Conservation (phyloP, 2,329 filamentous ascomycete genomes). For the Plectosphaerella cucumerina region DNA sequence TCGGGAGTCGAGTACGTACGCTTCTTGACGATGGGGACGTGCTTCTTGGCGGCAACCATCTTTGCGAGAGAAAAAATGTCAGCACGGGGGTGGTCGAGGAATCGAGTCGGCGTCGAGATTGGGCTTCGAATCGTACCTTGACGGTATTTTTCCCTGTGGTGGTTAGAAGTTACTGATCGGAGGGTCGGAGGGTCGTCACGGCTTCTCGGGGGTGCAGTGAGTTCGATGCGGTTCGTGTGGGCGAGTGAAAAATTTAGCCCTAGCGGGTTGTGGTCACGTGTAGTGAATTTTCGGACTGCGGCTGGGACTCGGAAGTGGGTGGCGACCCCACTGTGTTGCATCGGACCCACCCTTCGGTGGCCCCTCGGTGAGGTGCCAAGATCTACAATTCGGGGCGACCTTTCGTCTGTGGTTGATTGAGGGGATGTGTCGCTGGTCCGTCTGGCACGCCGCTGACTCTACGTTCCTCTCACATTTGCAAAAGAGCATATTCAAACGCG, state of each 20-base stretch:
- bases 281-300: background rate
- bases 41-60: constrained; percentile 99
- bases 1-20: constrained; percentile 61
- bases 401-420: too few species aligned
- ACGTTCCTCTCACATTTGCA: too few species aligned
- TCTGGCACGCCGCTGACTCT: too few species aligned
- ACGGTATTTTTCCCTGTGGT: constrained; percentile 33
- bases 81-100: constrained; percentile 18
- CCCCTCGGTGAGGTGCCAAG: too few species aligned
- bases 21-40: constrained; percentile 99
- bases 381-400: too few species aligned
- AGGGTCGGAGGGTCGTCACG: background rate
- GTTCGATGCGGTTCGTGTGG: constrained; percentile 15
- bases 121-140: constrained; percentile 29
- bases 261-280: constrained; percentile 12
- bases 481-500: too few species aligned
- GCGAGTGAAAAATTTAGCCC: constrained; percentile 1
- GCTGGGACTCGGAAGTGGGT: background rate
- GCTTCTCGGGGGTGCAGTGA: constrained; percentile 29
- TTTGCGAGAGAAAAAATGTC: constrained; percentile 34
- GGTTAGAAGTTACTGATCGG: constrained; percentile 17
- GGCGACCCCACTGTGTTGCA: too few species aligned
- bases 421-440: too few species aligned
- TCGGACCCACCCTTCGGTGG: too few species aligned
- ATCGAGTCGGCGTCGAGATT: constrained; percentile 4